Conservation (phyloP, 768 basidiomycete species). For the Trametes punicea region DNA sequence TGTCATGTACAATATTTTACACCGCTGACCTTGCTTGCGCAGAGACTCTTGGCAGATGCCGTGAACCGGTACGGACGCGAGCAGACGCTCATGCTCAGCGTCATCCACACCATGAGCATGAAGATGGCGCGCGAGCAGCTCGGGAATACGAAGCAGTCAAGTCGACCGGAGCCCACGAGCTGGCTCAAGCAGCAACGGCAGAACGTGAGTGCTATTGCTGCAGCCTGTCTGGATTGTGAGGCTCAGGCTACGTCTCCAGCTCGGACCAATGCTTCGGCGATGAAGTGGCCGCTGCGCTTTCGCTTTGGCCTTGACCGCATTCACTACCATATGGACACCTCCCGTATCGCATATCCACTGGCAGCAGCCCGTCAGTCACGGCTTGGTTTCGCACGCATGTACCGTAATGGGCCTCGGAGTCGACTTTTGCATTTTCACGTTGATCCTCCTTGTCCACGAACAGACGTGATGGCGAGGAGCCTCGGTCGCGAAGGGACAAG, state of each 20-base stretch:
- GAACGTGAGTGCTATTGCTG: conserved; percentile 35
- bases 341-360: background rate
- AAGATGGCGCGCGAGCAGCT: conserved; percentile 59
- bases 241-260: conserved; percentile 12
- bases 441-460: too few species aligned
- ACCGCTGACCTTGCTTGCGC: background rate
- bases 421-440: background rate
- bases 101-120: conserved; percentile 70
- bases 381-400: background rate
- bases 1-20: background rate
- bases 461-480: too few species aligned
- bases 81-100: conserved; percentile 77
- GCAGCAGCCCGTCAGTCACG: background rate
- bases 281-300: conserved; percentile 7
- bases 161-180: conserved; percentile 50
- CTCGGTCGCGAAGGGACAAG: too few species aligned
- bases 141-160: conserved; percentile 41
- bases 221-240: background rate
- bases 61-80: conserved; percentile 68
- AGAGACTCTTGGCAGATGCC: conserved; percentile 48
- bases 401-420: background rate
- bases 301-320: background rate
- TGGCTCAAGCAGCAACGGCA: conserved; percentile 71
- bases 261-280: conserved; percentile 30
- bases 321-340: background rate